These are phyloP conservation scores for Salmacisia buchloeana DNA, from an alignment of 1,284 basidiomycete genomes.

Conservation along the genomic window DNA sequence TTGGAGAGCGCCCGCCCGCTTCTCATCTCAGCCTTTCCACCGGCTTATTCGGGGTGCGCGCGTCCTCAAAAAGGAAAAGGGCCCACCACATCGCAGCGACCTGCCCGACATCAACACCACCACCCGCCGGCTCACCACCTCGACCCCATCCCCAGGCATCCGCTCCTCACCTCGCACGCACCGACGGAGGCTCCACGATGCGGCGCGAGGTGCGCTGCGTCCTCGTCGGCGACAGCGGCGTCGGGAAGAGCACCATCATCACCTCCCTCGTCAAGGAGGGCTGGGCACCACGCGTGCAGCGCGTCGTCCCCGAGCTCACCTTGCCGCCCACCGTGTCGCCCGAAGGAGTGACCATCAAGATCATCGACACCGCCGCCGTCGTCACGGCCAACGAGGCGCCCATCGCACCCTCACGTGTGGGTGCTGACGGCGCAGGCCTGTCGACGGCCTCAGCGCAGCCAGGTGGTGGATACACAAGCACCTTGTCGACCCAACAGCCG, in stretches of 20 bases:
- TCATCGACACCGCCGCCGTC: constrained; percentile 36
- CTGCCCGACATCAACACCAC: no score
- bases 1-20: no score
- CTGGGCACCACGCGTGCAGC: constrained; percentile 75
- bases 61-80: no score
- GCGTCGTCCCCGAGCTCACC: constrained; percentile 44
- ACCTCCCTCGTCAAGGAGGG: constrained; percentile 68
- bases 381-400: no score
- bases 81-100: no score
- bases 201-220: constrained; percentile 84
- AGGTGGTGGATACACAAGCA: background rate
- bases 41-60: no score
- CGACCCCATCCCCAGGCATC: background rate
- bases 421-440: constrained; percentile 76
- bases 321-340: constrained; percentile 46
- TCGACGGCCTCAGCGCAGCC: constrained; percentile 9
- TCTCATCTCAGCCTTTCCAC: no score
- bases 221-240: constrained; percentile 82
- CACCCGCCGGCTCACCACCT: background rate
- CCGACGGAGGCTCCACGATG: constrained; percentile 54
- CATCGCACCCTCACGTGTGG: no score
- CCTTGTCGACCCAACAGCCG: background rate
- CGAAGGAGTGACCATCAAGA: constrained; percentile 46
- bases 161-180: background rate
- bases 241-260: constrained; percentile 44